Percentiles rank a stretch among this genome's conserved stretches.
Conservation (phyloP, 352 stramenopile genomes). For the Sclerospora graminicola region DNA sequence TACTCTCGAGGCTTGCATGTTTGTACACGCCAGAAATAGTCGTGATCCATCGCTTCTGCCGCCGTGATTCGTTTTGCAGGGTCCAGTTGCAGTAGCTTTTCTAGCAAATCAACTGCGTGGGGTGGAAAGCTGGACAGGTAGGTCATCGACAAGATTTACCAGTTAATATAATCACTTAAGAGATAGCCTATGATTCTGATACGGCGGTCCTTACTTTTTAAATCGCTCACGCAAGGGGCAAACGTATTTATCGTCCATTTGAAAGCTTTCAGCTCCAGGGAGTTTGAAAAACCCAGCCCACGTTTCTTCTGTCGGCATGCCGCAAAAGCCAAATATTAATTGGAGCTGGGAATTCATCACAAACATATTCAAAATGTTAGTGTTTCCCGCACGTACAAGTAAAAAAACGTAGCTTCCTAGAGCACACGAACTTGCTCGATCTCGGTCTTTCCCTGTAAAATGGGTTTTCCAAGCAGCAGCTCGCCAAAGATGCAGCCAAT, state of each 20-base stretch:
- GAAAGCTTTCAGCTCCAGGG: slow-evolving; percentile 48
- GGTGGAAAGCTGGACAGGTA: slow-evolving; percentile 68
- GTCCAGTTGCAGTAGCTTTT: slow-evolving; percentile 92
- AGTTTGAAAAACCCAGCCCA: slow-evolving; percentile 77
- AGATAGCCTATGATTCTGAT: not conserved
- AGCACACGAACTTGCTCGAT: slow-evolving; percentile 55
- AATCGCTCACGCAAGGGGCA: slow-evolving; percentile 62
- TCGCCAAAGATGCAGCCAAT: slow-evolving; percentile 86
- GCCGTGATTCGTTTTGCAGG: slow-evolving; percentile 90
- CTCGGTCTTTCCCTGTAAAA: slow-evolving; percentile 74
- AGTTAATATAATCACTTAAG: not conserved
- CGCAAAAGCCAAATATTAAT: slow-evolving; percentile 69
- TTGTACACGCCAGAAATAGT: slow-evolving; percentile 92
- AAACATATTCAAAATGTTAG: not conserved
- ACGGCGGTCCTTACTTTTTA: slow-evolving; percentile 48
- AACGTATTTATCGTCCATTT: slow-evolving; percentile 72
- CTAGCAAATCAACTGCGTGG: slow-evolving; percentile 84
- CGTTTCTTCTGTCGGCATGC: slow-evolving; percentile 67
- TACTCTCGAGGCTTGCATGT: slow-evolving; percentile 80
- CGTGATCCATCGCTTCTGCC: slow-evolving; percentile 91
- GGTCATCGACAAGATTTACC: no score
- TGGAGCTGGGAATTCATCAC: slow-evolving; percentile 37
- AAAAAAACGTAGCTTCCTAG: not conserved
- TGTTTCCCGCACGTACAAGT: not conserved
- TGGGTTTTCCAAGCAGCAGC: slow-evolving; percentile 66